Base-by-base conservation (phyloP, 2,329 filamentous ascomycete species). In the Zymoseptoria brevis region DNA sequence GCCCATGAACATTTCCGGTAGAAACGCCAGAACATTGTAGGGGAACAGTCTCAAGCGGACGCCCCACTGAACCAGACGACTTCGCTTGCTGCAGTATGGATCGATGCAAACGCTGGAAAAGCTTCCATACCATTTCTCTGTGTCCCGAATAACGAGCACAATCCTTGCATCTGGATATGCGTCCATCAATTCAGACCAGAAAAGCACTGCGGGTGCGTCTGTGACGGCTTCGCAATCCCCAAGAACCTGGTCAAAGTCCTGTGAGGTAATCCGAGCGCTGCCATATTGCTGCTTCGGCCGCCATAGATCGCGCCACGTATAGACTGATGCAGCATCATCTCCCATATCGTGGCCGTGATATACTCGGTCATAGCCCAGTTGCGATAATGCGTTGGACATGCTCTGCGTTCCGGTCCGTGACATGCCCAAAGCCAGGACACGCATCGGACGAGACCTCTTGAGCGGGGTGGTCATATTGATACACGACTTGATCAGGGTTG, bases 401-500 rank as follows among this genome's bases (percentile, higher is more conserved):
- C 62, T 63, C 24, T 65, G 57, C 4, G 67, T 68, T 21, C 67
- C 68, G 1, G 66, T 68, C 19, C 67, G 65, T 9, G 64, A 63
- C 51, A 65, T 57, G 30, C 68, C 61, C 11, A 67, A 54, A 16
- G 58, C 63, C 8, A 69, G 55, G 9, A 69, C 63, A 55, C 65
- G 53, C 59, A 69, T 61, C 3, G 65, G 64, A 22, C 50, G 50
- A 51, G 19, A 21, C 13, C 50, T 51, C 19, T 51, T 19, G 50
- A 4, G 6, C 19, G 13, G 11, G 5, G 8, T n/a, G 19, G 50
- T 16, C 50, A 24, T 51, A 3, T 51, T 21, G 50, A 24, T 29
- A 51, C n/a, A 92, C 35, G 35, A 45, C 6, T 29, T 8, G 26
- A 29, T 29, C 26, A 29, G 8, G 26, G 26, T 29, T 29, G 26